These are phyloP conservation scores for Fusarium torulosum DNA, from an alignment of 2,329 filamentous ascomycete species.

Conservation along the genomic window DNA sequence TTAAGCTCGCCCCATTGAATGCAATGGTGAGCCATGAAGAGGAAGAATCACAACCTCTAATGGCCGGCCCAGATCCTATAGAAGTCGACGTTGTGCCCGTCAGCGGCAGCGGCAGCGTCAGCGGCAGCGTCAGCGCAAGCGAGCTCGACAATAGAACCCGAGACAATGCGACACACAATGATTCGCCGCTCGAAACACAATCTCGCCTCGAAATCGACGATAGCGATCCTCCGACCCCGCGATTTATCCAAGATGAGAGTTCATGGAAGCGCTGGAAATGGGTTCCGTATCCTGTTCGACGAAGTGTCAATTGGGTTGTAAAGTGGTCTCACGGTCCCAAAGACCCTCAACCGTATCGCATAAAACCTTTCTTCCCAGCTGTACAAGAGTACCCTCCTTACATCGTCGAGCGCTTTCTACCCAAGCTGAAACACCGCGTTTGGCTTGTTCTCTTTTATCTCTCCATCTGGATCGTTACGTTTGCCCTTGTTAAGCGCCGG, in stretches of 20 bases:
- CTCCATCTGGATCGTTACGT: slow-evolving; percentile 76
- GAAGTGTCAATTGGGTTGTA: slow-evolving; percentile 56
- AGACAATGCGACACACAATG: slow-evolving; percentile 52
- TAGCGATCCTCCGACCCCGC: slow-evolving; percentile 63
- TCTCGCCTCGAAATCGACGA: slow-evolving; percentile 61
- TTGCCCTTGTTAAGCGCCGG: slow-evolving; percentile 75
- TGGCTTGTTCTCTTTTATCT: slow-evolving; percentile 71
- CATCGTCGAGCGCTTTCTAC: slow-evolving; percentile 72
- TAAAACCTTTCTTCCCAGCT: slow-evolving; percentile 71
- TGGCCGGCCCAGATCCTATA: slow-evolving; percentile 52
- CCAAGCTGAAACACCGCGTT: slow-evolving; percentile 69
- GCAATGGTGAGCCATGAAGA: slow-evolving; percentile 51
- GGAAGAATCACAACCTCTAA: slow-evolving; percentile 56
- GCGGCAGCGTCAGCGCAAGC: slow-evolving; percentile 3
- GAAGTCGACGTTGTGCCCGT: slow-evolving; percentile 47
- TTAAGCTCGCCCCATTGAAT: slow-evolving; percentile 13
- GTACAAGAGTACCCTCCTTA: slow-evolving; percentile 76
- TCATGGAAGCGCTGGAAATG: slow-evolving; percentile 65
- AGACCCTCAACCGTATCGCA: slow-evolving; percentile 61
- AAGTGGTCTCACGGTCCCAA: slow-evolving; percentile 69
- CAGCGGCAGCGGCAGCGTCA: slow-evolving; percentile 27
- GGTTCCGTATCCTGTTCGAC: slow-evolving; percentile 69
- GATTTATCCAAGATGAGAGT: slow-evolving; percentile 69
- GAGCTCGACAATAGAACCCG: slow-evolving; percentile 12
- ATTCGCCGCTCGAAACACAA: slow-evolving; percentile 57